Base-by-base conservation (phyloP, 2,329 filamentous ascomycete species). In the Juglanconis sp. region DNA sequence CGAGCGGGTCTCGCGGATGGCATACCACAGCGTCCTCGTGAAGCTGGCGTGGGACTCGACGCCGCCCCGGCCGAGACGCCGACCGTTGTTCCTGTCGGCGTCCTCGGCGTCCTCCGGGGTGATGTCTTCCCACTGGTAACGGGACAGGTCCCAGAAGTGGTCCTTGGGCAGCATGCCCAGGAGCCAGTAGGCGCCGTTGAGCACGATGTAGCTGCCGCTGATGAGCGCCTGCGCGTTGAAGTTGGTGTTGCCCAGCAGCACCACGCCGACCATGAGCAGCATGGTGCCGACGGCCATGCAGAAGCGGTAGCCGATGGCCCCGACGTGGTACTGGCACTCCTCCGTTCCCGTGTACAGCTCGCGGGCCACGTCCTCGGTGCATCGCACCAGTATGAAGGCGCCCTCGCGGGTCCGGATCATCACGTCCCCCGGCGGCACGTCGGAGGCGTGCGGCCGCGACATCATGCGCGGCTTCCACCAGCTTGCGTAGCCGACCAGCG, bases 271-370 rank as follows among this genome's bases (percentile, higher is more conserved):
- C 85, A 88, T 88, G 49, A 88, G 77, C 32, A 87, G 65, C 8
- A 84, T 77, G 8, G 85, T 88, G 38, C 82, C 84, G 2, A 81
- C 47, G 0, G 79, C 84, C 72, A 87, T 85, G 7, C 86, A 76
- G 0, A 76, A 68, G 24, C 81, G 78, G 68, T 86, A 85, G 1
- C 66, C 65, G n/a, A 68, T 72, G 34, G 71, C 75, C 4, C 71
- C 71, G 47, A 86, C 78, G 31, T 77, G 73, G 65, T 87, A 87
- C 34, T 79, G 68, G 69, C 85, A 87, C 66, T 83, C 79, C 65
- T 87, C 84, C 0, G 82, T 86, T 15, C 83, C 83, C 0, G 78
- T 79, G 70, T 87, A 87, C 0, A 88, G 76, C 68, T 87, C 85
- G n/a, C 85, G 77, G 1, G 84, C 81, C 2, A 87, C 80, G 36